Evolutionary conservation across 1,284 basidiomycete genomes (phyloP).

Genomic region (Somion occarium): DNA sequence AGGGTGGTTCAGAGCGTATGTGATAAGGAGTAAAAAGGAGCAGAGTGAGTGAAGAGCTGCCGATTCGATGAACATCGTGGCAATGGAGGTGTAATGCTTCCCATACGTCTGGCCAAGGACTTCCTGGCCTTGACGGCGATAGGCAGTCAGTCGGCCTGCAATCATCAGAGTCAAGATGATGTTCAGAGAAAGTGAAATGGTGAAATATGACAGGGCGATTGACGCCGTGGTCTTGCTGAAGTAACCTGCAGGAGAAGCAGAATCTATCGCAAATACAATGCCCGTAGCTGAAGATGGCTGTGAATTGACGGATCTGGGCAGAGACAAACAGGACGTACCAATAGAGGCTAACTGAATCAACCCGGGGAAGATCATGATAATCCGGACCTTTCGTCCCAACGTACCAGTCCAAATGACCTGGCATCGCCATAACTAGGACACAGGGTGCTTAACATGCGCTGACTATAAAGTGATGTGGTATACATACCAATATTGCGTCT

Average conservation of each 20-base stretch:
- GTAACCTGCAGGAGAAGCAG: neutral
- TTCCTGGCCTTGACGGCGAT: constrained; percentile 23
- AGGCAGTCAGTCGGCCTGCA: constrained; percentile 29
- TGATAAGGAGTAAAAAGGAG: constrained; percentile 26
- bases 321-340: neutral
- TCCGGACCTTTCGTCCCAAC: neutral
- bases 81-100: constrained; percentile 23
- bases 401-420: neutral
- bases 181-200: constrained; percentile 24
- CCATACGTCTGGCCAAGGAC: constrained; percentile 22
- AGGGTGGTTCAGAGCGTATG: constrained; percentile 21
- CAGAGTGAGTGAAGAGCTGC: constrained; percentile 25
- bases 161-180: constrained; percentile 34
- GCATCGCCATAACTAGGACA: constrained; percentile 1
- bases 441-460: neutral
- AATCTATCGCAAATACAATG: neutral
- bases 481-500: neutral
- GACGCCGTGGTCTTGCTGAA: constrained; percentile 1
- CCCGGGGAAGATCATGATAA: neutral
- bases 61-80: constrained; percentile 30
- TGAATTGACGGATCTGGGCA: neutral
- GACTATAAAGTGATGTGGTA: neutral
- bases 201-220: constrained; percentile 3
- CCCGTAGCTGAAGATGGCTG: neutral
- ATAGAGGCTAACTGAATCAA: neutral